Evolutionary conservation across 495 filamentous ascomycete species (phyloP), one percentile per base, ranked within the genome.

Genomic region (Amniculicola lignicola): DNA sequence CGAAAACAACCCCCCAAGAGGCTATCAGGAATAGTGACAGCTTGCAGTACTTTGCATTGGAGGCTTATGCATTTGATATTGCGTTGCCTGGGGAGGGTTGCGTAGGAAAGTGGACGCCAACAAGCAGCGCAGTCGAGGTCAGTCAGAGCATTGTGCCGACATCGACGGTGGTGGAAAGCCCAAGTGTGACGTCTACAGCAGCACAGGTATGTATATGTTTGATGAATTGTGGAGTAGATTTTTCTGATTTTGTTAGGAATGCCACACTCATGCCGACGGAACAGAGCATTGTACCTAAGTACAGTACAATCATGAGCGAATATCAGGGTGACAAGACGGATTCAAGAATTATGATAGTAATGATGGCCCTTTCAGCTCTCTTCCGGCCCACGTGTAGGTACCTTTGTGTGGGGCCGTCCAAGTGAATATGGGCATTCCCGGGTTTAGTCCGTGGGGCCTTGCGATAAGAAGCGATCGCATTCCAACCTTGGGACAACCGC

Each of bases 31-130:
- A 83, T 56, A 77, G 75, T 25, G 78, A 81, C 40, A 73, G 72
- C 0, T 64, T 82, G 44, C 74, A 78, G 50, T 79, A 78, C 54
- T 85, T 85, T 66, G 80, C 82, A 0, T 57, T 82, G 6, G 80
- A 83, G 50, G 77, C 69, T 0, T 83, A 79, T 64, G 78, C 78
- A 3, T 76, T 65, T 53, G 52, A 56, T 31, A 72, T 83, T 51
- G 74, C 74, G 11, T 65, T 75, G 25, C 79, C 77, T 0, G 79
- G 80, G 0, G 67, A 70, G 27, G 79, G 80, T 7, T 84, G 81
- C 58, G 50, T 72, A 0, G 76, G 77, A 7, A 33, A 56, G 24
- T 44, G 27, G 19, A 43, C 35, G 9, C 36, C 38, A 21, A 56
- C 52, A n/a, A 31, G 23, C 23, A 16, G 19, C 10, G 42, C 11